These are phyloP conservation scores for Chalaropsis thielavioides DNA, from an alignment of 2,329 filamentous ascomycete genomes.

Conservation along the genomic window DNA sequence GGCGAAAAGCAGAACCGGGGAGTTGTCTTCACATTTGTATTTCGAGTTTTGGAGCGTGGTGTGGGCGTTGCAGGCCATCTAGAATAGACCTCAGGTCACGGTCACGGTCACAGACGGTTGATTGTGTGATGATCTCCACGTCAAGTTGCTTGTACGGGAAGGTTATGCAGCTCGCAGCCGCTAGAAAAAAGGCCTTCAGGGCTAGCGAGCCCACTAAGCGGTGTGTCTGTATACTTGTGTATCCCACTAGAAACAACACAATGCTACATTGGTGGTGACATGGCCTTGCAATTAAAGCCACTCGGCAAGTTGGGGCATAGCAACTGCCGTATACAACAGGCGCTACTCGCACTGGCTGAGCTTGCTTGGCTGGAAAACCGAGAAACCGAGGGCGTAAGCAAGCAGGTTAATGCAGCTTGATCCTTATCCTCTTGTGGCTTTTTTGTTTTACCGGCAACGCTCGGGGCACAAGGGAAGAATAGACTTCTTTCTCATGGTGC, in stretches of 20 bases:
- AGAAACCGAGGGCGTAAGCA: not conserved
- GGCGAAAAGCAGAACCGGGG: not conserved
- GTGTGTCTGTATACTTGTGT: not conserved
- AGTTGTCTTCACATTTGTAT: not conserved
- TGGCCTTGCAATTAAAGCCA: not conserved
- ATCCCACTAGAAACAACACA: not conserved
- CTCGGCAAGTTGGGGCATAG: not conserved
- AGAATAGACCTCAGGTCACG: too few relatives aligned
- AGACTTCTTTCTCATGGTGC: not conserved
- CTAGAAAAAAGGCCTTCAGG: too few relatives aligned
- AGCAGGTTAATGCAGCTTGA: not conserved
- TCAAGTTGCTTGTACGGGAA: not conserved
- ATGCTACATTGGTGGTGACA: not conserved
- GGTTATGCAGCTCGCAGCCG: not conserved
- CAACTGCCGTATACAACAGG: not conserved
- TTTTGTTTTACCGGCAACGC: not conserved
- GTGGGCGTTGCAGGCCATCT: too few relatives aligned
- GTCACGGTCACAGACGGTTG: not conserved
- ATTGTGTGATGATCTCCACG: not conserved
- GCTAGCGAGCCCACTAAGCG: too few relatives aligned
- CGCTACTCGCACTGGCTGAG: too few relatives aligned
- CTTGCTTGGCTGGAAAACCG: not conserved
- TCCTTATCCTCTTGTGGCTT: not conserved
- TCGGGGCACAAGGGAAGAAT: slow-evolving; percentile 2
- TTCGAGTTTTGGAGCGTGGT: not conserved